Evolutionary conservation across 805 yeast genomes (phyloP), one percentile per base, ranked within the genome.

Genomic region (Lachancea thermotolerans): DNA sequence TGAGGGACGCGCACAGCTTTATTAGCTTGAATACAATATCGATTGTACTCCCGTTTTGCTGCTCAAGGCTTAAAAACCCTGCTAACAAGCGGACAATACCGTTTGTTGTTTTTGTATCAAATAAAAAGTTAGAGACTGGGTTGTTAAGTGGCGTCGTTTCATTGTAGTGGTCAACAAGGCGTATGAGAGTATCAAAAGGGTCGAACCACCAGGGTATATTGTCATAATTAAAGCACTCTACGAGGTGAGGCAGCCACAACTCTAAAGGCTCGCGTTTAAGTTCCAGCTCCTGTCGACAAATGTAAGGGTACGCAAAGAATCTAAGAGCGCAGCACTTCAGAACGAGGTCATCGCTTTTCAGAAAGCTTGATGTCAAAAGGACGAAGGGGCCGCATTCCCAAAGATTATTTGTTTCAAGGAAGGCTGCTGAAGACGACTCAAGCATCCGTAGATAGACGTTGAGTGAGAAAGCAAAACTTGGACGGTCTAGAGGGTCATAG

Each of bases 171-270:
- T 54, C 56, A n/a, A 60, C 40, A 21, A 60, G 42, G 1, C 39
- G 33, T 11, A 49, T 53, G 17, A 62, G 33, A 15, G 41, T 47
- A 12, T 59, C 60, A 18, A 62, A 54, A 4, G 65, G 63, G 48
- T 60, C 62, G 47, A 55, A 62, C 64, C 65, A 60, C 58, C 58
- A 53, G 10, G 67, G 67, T 3, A 61, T 18, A n/a, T 44, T 37
- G 10, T 50, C 48, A 21, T 42, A 52, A 37, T 60, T 55, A 38
- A 62, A 53, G 11, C 55, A 49, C 7, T 54, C 55, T 21, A 59
- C 45, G 39, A 62, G 44, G 42, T 55, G 55, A 3, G 66, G 65
- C 30, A 60, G 44, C 32, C 53, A 36, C 39, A 52, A 53, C 3
- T 42, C 44, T n/a, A 59, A 33, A 2, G 49, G 46, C 18, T 48